Conservation (phyloP, 2,329 filamentous ascomycete genomes). For the Elsinoe perseae region DNA sequence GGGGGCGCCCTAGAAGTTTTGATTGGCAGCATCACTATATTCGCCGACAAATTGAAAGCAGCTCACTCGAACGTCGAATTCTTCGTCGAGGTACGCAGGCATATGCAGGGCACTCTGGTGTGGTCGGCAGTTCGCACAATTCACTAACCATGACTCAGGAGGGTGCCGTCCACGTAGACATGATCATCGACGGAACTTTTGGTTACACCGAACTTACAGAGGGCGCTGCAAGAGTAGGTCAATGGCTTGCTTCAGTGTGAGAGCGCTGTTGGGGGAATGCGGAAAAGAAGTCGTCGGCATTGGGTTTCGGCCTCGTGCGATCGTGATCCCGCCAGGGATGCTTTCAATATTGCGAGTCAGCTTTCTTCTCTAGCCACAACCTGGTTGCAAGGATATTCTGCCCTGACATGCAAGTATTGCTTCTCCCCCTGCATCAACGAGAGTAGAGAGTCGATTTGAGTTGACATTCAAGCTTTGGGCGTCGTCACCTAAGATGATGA, state of each 20-base stretch:
- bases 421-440: neutral
- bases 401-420: neutral
- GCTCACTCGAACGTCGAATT: constrained; percentile 31
- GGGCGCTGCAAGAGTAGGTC: neutral
- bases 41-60: constrained; percentile 41
- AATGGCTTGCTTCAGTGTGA: constrained; percentile 10
- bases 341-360: constrained; percentile 5
- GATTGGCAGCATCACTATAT: constrained; percentile 47
- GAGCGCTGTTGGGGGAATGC: neutral
- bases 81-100: constrained; percentile 24
- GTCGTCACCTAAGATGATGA: neutral
- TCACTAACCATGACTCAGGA: constrained; percentile 7
- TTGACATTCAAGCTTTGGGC: constrained; percentile 1
- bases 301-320: constrained; percentile 3
- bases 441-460: neutral
- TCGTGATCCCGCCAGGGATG: neutral
- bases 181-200: constrained; percentile 3
- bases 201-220: constrained; percentile 2
- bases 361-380: neutral
- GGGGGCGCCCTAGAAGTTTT: constrained; percentile 51
- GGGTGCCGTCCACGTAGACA: neutral
- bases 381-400: neutral
- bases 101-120: neutral
- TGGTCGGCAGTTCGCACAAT: neutral
- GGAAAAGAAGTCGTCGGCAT: neutral